Percentiles rank a stretch among this genome's conserved stretches.
Evolutionary conservation across 2,329 filamentous ascomycete species (phyloP).

Genomic region (Elsinoe ampelina): DNA sequence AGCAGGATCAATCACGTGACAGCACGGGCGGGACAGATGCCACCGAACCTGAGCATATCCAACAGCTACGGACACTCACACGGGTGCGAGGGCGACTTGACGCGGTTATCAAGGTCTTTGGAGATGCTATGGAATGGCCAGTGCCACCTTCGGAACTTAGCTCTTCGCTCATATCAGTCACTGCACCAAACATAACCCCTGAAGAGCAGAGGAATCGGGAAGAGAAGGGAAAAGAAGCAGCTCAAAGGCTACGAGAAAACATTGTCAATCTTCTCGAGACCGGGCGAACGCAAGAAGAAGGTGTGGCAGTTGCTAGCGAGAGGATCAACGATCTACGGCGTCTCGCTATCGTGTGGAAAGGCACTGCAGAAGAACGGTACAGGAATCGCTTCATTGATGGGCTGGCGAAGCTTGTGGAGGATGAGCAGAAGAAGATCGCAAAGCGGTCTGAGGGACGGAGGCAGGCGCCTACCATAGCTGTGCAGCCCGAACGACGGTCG

Average conservation of each 20-base stretch:
- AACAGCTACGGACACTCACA: slow-evolving; percentile 71
- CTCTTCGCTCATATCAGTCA: slow-evolving; percentile 82
- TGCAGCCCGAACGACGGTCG: slow-evolving; percentile 20
- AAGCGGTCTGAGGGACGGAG: slow-evolving; percentile 17
- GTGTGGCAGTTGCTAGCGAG: slow-evolving; percentile 62
- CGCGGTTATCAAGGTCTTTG: slow-evolving; percentile 81
- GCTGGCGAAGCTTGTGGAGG: slow-evolving; percentile 73
- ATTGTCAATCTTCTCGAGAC: slow-evolving; percentile 55
- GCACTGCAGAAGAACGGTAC: slow-evolving; percentile 90
- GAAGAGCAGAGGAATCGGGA: slow-evolving; percentile 58
- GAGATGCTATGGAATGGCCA: slow-evolving; percentile 90
- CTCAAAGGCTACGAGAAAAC: slow-evolving; percentile 60
- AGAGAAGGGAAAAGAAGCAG: slow-evolving; percentile 77
- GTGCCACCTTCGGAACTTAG: slow-evolving; percentile 84
- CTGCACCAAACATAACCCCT: slow-evolving; percentile 61
- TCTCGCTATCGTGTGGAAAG: slow-evolving; percentile 77
- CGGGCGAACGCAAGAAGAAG: slow-evolving; percentile 50
- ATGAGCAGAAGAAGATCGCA: slow-evolving; percentile 45
- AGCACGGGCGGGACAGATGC: slow-evolving; percentile 34
- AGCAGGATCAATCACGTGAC: slow-evolving; percentile 21
- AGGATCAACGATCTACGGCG: slow-evolving; percentile 70
- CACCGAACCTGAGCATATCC: slow-evolving; percentile 52
- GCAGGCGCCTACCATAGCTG: slow-evolving; percentile 18
- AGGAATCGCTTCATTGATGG: slow-evolving; percentile 71
- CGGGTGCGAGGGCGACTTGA: slow-evolving; percentile 78